Evolutionary conservation across 2,329 filamentous ascomycete genomes (phyloP), one percentile per base, ranked within the genome.

Genomic region (Parastagonospora nodorum): DNA sequence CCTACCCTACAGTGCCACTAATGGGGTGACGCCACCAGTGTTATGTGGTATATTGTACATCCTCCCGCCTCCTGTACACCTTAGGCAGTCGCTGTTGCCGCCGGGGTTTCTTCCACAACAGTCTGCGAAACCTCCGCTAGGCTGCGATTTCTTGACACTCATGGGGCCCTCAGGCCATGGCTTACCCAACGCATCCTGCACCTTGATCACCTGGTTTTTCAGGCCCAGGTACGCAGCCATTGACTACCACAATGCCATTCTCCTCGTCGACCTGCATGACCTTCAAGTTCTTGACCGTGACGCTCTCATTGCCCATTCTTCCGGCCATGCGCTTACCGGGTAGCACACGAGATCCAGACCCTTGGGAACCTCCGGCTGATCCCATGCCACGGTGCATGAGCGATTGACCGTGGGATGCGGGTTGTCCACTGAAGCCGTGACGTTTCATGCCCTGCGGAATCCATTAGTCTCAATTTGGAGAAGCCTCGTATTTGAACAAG

Each of bases 271-370:
- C 88, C 80, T 91, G 88, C 72, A 99, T 78, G 45, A 99, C 86
- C 76, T 88, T 89, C 64, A 97, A 78, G 76, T 96, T 97, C 82
- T 97, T 92, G 50, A 94, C 83, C 41, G 94, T 99, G 48, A 92
- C 89, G 61, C 85, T 86, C 75, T 96, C 84, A 60, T 88, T 89
- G 58, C 94, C 94, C 94, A 99, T 97, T 52, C 90, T 86, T 48
- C 94, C 94, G 3, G 94, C 86, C 94, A 99, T 99, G 78, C 92
- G 94, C 85, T 99, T 99, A 53, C 94, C 94, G 0, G 94, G 94
- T 70, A 92, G 80, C 19, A 99, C 93, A 76, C 94, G 86, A 57
- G 90, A 95, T 77, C 94, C 94, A 71, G 89, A 87, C 59, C 94
- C 94, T 77, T 99, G 94, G 63, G 88, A 89, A 53, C 89, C 90